Evolutionary conservation across 192 early-diverging fungal genomes (phyloP).

Genomic region (Linnemannia hyalina): DNA sequence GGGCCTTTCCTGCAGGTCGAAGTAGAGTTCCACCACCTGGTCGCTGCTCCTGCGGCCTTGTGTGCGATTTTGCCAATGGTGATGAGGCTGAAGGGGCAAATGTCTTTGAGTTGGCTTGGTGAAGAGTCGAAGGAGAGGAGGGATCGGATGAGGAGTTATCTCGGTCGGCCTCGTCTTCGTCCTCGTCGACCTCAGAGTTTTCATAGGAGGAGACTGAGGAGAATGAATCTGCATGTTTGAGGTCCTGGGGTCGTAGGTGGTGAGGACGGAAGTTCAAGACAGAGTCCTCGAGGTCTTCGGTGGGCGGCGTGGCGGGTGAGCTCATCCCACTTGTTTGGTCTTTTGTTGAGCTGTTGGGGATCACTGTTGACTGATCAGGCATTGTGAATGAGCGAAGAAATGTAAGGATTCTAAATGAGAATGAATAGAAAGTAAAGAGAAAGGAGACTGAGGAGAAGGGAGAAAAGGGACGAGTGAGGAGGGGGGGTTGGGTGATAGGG

Average conservation of each 20-base stretch:
- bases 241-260: conserved; percentile 42
- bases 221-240: conserved; percentile 45
- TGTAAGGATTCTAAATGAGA: background rate
- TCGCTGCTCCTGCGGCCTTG: conserved; percentile 10
- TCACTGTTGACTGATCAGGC: background rate
- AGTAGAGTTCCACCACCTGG: conserved; percentile 40
- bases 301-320: background rate
- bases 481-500: background rate
- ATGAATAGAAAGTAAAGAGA: background rate
- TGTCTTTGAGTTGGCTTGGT: background rate
- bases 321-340: background rate
- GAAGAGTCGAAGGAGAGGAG: background rate
- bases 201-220: conserved; percentile 60
- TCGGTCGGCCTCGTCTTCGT: background rate
- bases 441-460: background rate
- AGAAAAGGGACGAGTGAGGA: background rate
- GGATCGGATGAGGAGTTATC: background rate
- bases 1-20: conserved; percentile 48
- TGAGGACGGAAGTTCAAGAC: conserved; percentile 34
- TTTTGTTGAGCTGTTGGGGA: background rate
- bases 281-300: background rate
- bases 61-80: background rate
- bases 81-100: background rate
- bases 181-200: conserved; percentile 35
- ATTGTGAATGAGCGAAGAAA: background rate